Base-by-base conservation (phyloP, 805 yeast species). In the Wickerhamomyces chambardii region DNA sequence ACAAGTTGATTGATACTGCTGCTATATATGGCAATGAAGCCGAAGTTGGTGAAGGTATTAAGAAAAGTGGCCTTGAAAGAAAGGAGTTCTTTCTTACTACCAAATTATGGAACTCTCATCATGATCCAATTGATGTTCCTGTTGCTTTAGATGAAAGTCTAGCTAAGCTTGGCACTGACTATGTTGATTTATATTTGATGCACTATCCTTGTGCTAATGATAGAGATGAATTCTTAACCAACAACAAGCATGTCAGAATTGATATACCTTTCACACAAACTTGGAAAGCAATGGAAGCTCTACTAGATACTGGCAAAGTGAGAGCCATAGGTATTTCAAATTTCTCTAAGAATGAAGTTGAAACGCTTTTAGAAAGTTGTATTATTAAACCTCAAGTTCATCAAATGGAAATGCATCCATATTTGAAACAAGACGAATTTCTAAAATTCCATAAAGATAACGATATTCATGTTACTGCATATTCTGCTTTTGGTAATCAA, bases 1-100 rank as follows among this genome's bases (percentile, higher is more conserved):
- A 78, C 53, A 67, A 86, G 41, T 86, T 75, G 45, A 59, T 82
- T 37, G 89, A 83, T 50, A 60, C 77, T 16, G 90, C 90, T 16
- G 73, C 65, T 12, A 51, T 53, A 11, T 82, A 82, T 58, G 56
- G 59, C 7, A 82, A 81, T 56, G 82, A 80, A 51, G 41, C 41
- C 14, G 79, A 75, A 44, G 72, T 72, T 5, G 74, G 73, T n/a
- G 60, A 64, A 31, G 87, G 79, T 12, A 68, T 81, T 29, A 48
- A 61, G 30, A 70, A 67, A 33, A 36, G 42, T 18, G 38, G 42
- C 4, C 43, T 41, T n/a, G 59, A 62, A 39, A 61, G 78, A 34
- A 64, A 61, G 28, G 75, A 68, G 19, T 47, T 82, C 18, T 81
- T 76, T 46, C 58, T 82, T 43, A 78, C 85, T 45, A 81, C 87